These are phyloP conservation scores for Candida krabiensis DNA, from an alignment of 805 yeast genomes.

Conservation along the genomic window DNA sequence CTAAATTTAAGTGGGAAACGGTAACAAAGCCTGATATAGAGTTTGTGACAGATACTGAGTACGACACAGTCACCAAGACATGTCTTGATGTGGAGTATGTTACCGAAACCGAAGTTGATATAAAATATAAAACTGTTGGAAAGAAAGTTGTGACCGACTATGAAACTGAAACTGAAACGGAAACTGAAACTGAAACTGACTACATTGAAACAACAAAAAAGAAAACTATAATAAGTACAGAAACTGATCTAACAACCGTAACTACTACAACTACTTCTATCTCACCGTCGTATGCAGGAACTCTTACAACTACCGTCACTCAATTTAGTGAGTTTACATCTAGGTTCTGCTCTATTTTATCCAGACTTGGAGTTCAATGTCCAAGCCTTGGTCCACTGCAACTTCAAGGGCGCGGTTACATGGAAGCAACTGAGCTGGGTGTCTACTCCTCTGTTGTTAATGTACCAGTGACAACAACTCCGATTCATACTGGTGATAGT, in stretches of 20 bases:
- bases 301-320: slow-evolving; percentile 12
- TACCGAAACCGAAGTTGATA: slow-evolving; percentile 18
- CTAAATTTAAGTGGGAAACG: slow-evolving; percentile 21
- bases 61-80: slow-evolving; percentile 18
- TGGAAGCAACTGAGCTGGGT: slow-evolving; percentile 5
- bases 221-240: slow-evolving; percentile 6
- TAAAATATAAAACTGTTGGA: slow-evolving; percentile 11
- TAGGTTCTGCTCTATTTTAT: slow-evolving; percentile 18
- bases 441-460: not conserved
- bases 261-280: slow-evolving; percentile 9
- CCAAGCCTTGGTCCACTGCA: slow-evolving; percentile 7
- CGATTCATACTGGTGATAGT: not conserved
- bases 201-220: slow-evolving; percentile 13
- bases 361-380: slow-evolving; percentile 19
- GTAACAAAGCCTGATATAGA: slow-evolving; percentile 14
- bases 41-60: slow-evolving; percentile 18
- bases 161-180: slow-evolving; percentile 17
- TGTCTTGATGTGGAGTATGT: slow-evolving; percentile 11
- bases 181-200: slow-evolving; percentile 11
- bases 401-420: slow-evolving; percentile 10
- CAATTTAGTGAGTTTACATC: slow-evolving; percentile 17
- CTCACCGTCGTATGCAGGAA: too few relatives aligned
- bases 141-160: slow-evolving; percentile 16
- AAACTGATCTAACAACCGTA: slow-evolving; percentile 6
- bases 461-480: not conserved